Conservation (phyloP, 2,329 filamentous ascomycete genomes). For the Geosmithia flava region DNA sequence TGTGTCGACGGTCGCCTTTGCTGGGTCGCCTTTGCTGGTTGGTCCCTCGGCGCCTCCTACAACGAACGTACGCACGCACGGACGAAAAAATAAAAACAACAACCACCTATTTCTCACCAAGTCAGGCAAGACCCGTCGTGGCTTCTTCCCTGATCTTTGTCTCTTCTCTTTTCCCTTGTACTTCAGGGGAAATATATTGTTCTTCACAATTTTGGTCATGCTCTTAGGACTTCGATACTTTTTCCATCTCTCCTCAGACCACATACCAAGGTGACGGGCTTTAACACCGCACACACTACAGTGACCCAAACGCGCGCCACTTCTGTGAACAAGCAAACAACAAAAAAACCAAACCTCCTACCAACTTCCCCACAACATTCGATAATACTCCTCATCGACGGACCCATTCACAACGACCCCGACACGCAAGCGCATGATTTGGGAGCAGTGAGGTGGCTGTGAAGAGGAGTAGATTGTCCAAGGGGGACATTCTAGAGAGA, state of each 20-base stretch:
- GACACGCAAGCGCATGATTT: neutral
- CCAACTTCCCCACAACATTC: too few species aligned
- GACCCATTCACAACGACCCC: too few species aligned
- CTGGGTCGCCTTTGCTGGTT: slow-evolving; percentile 9
- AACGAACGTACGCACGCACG: too few species aligned
- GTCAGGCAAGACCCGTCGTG: too few species aligned
- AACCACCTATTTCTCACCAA: too few species aligned
- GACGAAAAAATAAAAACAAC: too few species aligned
- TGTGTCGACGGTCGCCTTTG: slow-evolving; percentile 6
- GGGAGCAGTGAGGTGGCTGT: slow-evolving; percentile 1
- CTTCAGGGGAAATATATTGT: slow-evolving; percentile 18
- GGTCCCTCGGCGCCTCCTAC: slow-evolving; percentile 6
- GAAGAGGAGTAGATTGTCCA: neutral
- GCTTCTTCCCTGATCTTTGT: slow-evolving; percentile 10
- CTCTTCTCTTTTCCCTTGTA: slow-evolving; percentile 13
- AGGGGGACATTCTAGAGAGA: neutral
- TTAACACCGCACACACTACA: slow-evolving; percentile 9
- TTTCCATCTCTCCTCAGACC: slow-evolving; percentile 44
- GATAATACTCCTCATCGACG: too few species aligned
- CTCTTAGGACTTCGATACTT: slow-evolving; percentile 41
- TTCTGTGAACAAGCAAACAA: slow-evolving; percentile 3
- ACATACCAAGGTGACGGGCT: slow-evolving; percentile 49
- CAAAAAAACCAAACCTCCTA: slow-evolving; percentile 4
- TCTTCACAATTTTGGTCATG: slow-evolving; percentile 31
- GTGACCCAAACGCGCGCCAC: slow-evolving; percentile 20